phyloP scores from a whole-genome alignment of 169 alveolate genomes.

The Pseudocohnilembus persalinus region DNA sequence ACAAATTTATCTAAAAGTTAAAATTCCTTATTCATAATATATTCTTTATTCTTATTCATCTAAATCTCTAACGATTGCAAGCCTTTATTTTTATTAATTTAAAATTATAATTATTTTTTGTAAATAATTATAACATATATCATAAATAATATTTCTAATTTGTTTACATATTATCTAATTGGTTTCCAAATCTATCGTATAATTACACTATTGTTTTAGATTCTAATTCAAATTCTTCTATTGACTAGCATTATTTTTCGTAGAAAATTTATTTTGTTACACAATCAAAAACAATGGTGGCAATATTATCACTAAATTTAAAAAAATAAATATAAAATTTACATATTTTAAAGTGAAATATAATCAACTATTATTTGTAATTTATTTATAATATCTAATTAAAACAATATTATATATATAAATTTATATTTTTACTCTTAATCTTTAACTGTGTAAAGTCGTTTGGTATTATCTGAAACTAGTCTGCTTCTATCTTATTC shows the following conservation, averaged over 20 bases:
- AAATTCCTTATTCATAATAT: neutral
- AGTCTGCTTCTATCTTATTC: neutral
- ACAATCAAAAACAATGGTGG: neutral
- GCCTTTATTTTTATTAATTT: neutral
- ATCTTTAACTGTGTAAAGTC: neutral
- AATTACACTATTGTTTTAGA: too few species aligned
- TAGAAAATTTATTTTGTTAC: neutral
- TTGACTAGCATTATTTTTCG: neutral
- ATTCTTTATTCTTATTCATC: neutral
- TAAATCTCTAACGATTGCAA: neutral
- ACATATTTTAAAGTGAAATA: too few species aligned
- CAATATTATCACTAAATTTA: neutral
- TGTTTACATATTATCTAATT: neutral
- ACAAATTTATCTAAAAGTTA: neutral
- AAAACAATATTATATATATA: too few species aligned
- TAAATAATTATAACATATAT: too few species aligned
- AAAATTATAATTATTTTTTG: too few species aligned
- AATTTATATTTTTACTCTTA: neutral
- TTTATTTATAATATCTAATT: too few species aligned
- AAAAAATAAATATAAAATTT: too few species aligned
- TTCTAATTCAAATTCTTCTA: neutral
- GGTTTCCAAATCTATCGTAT: neutral
- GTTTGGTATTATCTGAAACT: neutral
- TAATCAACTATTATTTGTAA: too few species aligned
- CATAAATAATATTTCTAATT: too few species aligned